Conservation (phyloP, 345 rosid species). For the Draba incana region DNA sequence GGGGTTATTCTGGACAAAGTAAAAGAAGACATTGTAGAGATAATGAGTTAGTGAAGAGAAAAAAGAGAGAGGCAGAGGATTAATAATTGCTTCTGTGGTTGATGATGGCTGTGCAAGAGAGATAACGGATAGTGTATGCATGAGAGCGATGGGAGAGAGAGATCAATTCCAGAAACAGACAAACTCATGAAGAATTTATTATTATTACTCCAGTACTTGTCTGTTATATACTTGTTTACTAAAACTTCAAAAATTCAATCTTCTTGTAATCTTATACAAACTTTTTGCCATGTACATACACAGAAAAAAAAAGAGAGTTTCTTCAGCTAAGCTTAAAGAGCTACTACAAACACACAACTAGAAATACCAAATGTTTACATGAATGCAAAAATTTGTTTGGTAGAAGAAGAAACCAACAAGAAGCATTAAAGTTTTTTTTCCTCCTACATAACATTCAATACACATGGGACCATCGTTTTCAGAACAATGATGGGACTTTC, state of each 20-base stretch:
- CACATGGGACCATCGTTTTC: conserved; percentile 26
- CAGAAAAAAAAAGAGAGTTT: too few relatives aligned
- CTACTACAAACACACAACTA: not conserved
- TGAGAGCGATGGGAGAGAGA: conserved; percentile 42
- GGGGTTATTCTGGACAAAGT: conserved; percentile 31
- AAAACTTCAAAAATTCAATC: not conserved
- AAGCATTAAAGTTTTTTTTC: conserved; percentile 17
- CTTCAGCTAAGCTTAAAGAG: not conserved
- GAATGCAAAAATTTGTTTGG: not conserved
- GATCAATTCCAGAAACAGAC: conserved; percentile 38
- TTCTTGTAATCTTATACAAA: not conserved
- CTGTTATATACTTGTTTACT: conserved; percentile 2
- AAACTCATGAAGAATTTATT: conserved; percentile 38
- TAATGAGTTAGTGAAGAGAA: conserved; percentile 28
- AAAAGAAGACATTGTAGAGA: conserved; percentile 42
- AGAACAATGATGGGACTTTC: conserved; percentile 17
- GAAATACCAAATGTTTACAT: conserved; percentile 3
- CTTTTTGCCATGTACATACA: conserved; percentile 5
- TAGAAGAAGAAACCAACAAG: conserved; percentile 9
- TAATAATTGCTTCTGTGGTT: conserved; percentile 39
- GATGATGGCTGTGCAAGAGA: conserved; percentile 39
- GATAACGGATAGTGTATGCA: conserved; percentile 44
- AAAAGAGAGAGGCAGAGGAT: conserved; percentile 35
- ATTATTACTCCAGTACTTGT: conserved; percentile 29
- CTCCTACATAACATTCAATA: conserved; percentile 7